Percentiles rank a stretch among this genome's conserved stretches.
Evolutionary conservation across 2,329 filamentous ascomycete genomes (phyloP).

Genomic region (Fusarium newnesense): DNA sequence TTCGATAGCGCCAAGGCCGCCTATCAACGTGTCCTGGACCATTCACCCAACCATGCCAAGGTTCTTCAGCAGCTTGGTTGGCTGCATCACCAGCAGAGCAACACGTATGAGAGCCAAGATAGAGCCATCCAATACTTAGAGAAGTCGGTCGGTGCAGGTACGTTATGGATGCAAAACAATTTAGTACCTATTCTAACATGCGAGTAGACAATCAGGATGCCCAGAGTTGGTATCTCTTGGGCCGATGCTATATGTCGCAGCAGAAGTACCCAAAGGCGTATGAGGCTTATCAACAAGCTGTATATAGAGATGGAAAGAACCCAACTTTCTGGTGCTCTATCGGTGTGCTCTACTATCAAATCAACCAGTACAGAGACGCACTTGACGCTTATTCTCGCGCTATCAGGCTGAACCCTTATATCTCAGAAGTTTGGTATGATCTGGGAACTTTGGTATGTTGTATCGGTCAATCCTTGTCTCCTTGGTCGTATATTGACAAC

Average conservation of each 20-base stretch:
- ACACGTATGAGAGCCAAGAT: constrained; percentile 90
- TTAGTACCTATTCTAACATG: neutral
- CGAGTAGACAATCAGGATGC: constrained; percentile 86
- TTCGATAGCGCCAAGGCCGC: constrained; percentile 93
- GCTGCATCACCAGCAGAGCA: constrained; percentile 97
- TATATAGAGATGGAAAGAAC: constrained; percentile 96
- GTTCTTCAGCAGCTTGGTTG: constrained; percentile 97
- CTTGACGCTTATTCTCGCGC: constrained; percentile 97
- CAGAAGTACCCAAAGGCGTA: constrained; percentile 99
- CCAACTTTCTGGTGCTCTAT: constrained; percentile 99
- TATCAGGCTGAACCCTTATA: constrained; percentile 96
- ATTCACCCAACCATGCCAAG: constrained; percentile 96
- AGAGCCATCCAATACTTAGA: constrained; percentile 96
- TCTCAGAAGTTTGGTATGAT: constrained; percentile 99
- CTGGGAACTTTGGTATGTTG: constrained; percentile 87
- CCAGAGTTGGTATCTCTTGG: constrained; percentile 98
- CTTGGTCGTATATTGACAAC: constrained; percentile 44
- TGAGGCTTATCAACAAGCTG: constrained; percentile 97
- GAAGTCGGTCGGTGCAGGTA: constrained; percentile 93
- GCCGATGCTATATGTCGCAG: constrained; percentile 98
- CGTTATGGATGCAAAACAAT: constrained; percentile 45
- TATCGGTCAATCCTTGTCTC: neutral
- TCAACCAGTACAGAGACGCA: constrained; percentile 98
- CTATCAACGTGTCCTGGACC: constrained; percentile 91
- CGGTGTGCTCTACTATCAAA: constrained; percentile 98